Evolutionary conservation across 306 rosid species (phyloP), one percentile per base, ranked within the genome.

Genomic region (Castanopsis chinensis): DNA sequence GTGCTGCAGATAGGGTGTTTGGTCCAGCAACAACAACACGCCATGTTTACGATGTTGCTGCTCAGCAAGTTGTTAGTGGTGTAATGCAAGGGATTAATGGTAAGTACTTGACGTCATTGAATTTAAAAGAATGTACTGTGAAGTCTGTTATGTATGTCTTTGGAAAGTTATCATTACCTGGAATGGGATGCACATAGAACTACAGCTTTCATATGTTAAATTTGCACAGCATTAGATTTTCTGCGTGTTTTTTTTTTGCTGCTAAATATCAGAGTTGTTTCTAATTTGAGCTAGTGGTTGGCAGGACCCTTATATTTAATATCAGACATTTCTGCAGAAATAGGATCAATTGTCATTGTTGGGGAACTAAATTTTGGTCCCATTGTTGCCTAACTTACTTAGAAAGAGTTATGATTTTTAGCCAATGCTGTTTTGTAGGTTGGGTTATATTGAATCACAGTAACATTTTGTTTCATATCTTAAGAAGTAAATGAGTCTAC

Each of bases 21-120:
- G 99, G 99, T 76, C 99, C 99, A 54, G 91, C 98, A 35, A 96
- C 99, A 72, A 96, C 99, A 72, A 96, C 99, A 11, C 93, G 97
- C 15, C 98, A 93, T 77, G 99, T 96, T 79, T 96, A 96, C 79
- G 99, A 96, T 87, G 86, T 93, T 79, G 96, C 98, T 78, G 94
- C 99, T 43, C 99, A 92, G 79, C 94, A 91, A 85, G 92, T 93
- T 74, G 86, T 96, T 63, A 76, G 89, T 68, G 98, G 99, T 51
- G 90, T 98, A 74, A 96, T 96, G 99, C 94, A 91, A 82, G 99
- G 99, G 77, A 73, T 96, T 82, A 96, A 96, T 54, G 99, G 98
- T 96, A 96, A 89, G 5, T 35, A 68, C 72, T 35, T 35, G 52
- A 35, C 9, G 1, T 10, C 27, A 13, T 23, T 9, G 25, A 10